phyloP scores from a whole-genome alignment of 352 stramenopile species.

The Pythium plurisporium region DNA sequence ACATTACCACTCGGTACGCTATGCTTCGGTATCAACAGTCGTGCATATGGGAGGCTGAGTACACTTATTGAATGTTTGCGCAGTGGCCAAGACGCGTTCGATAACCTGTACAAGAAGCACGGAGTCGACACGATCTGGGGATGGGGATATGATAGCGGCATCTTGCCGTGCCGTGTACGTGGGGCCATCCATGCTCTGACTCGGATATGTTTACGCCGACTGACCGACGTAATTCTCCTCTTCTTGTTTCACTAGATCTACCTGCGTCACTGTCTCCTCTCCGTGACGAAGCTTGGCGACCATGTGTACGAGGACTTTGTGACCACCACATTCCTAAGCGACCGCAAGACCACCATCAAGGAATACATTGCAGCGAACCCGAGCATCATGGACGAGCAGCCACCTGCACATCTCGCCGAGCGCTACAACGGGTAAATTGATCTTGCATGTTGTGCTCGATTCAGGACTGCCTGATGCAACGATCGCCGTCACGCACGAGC shows the following conservation, averaged over 20 bases:
- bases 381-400: slow-evolving; percentile 76
- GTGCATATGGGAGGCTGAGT: not conserved
- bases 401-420: slow-evolving; percentile 62
- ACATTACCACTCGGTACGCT: slow-evolving; percentile 49
- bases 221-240: too few species aligned
- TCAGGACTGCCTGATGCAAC: too few species aligned
- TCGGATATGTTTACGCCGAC: too few species aligned
- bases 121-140: slow-evolving; percentile 90
- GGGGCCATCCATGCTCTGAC: too few species aligned
- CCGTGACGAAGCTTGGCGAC: slow-evolving; percentile 73
- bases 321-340: slow-evolving; percentile 87
- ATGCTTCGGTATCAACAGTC: not conserved
- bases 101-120: slow-evolving; percentile 80
- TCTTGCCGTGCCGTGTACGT: slow-evolving; percentile 80
- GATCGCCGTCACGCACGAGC: too few species aligned
- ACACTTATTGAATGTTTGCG: not conserved
- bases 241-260: slow-evolving; percentile 67
- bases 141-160: slow-evolving; percentile 74
- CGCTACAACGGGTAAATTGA: slow-evolving; percentile 68
- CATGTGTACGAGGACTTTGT: slow-evolving; percentile 80
- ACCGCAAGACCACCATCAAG: slow-evolving; percentile 84
- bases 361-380: slow-evolving; percentile 80
- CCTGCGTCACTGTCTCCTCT: slow-evolving; percentile 90
- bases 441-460: too few species aligned
- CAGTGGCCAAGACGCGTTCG: slow-evolving; percentile 79